Conservation (phyloP, 208 protist species). For the Wallacemonas rigidus region DNA sequence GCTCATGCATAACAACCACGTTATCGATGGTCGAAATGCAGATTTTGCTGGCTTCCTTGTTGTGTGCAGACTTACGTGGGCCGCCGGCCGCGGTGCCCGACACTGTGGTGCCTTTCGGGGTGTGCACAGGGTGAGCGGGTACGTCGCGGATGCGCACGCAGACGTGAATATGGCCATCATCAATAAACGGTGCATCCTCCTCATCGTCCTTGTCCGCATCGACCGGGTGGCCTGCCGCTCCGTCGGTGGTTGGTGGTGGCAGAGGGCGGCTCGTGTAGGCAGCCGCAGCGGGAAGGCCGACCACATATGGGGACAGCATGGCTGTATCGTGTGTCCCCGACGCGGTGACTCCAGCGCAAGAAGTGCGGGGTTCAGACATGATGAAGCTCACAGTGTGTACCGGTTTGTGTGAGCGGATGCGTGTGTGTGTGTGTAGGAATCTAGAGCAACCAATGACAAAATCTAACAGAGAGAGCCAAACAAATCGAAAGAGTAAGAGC, state of each 20-base stretch:
- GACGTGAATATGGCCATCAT: slow-evolving; percentile 80
- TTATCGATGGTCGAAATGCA: slow-evolving; percentile 77
- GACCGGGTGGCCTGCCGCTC: no score
- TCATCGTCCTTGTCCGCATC: not conserved
- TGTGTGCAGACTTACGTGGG: slow-evolving; percentile 18
- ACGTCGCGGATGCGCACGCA: slow-evolving; percentile 75
- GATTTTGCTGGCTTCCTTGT: slow-evolving; percentile 52
- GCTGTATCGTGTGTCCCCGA: no score
- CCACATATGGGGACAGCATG: no score
- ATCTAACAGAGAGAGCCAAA: slow-evolving; percentile 19
- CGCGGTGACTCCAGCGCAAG: no score
- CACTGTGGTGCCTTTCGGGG: slow-evolving; percentile 25
- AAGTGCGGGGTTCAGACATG: no score
- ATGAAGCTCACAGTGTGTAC: no score
- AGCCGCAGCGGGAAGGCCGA: no score
- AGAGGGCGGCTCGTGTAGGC: not conserved
- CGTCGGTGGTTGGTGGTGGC: not conserved
- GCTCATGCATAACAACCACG: slow-evolving; percentile 76
- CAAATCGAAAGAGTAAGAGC: not conserved
- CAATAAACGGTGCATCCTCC: slow-evolving; percentile 17
- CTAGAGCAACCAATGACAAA: not conserved
- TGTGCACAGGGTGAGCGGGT: slow-evolving; percentile 28
- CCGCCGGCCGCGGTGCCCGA: slow-evolving; percentile 8
- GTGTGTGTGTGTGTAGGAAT: not conserved
- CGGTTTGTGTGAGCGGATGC: no score